phyloP scores from a whole-genome alignment of 345 rosid genomes.

The Boechera retrofracta region DNA sequence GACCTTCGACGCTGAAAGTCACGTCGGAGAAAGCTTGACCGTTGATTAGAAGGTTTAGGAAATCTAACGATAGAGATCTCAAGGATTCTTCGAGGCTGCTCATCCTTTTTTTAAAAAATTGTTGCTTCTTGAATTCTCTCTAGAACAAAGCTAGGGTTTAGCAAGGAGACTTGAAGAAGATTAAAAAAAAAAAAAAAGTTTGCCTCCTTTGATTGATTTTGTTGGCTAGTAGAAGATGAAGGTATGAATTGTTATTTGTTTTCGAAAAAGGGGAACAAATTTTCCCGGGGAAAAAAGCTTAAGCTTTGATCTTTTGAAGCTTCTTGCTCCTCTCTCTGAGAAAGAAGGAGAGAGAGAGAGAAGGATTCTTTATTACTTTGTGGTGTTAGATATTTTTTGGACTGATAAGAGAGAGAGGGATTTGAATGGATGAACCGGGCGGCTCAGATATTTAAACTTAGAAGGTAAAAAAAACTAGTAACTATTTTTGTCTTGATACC shows the following conservation, averaged over 20 bases:
- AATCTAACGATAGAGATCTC: conserved; percentile 93
- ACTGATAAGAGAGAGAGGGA: conserved; percentile 49
- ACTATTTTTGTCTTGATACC: conserved; percentile 9
- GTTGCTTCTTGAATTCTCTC: conserved; percentile 14
- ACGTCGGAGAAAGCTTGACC: conserved; percentile 99
- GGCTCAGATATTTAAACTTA: conserved; percentile 70
- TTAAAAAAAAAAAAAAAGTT: not conserved
- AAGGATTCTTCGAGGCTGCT: conserved; percentile 78
- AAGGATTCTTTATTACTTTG: conserved; percentile 55
- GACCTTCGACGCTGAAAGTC: conserved; percentile 97
- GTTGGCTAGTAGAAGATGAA: conserved; percentile 23
- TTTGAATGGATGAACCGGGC: conserved; percentile 83
- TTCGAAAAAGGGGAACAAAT: conserved; percentile 4
- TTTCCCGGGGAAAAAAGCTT: conserved; percentile 17
- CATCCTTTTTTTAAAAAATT: not conserved
- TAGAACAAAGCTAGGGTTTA: conserved; percentile 40
- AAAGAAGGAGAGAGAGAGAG: conserved; percentile 45
- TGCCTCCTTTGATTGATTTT: conserved; percentile 17
- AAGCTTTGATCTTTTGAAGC: conserved; percentile 31
- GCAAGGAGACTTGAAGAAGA: not conserved
- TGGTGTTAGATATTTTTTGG: conserved; percentile 56
- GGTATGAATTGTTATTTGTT: not conserved
- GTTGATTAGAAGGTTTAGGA: conserved; percentile 88
- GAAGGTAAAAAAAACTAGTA: conserved; percentile 22
- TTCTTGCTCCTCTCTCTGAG: conserved; percentile 19